Base-by-base conservation (phyloP, 176 grass and related monocot genomes). In the Zea luxurians region DNA sequence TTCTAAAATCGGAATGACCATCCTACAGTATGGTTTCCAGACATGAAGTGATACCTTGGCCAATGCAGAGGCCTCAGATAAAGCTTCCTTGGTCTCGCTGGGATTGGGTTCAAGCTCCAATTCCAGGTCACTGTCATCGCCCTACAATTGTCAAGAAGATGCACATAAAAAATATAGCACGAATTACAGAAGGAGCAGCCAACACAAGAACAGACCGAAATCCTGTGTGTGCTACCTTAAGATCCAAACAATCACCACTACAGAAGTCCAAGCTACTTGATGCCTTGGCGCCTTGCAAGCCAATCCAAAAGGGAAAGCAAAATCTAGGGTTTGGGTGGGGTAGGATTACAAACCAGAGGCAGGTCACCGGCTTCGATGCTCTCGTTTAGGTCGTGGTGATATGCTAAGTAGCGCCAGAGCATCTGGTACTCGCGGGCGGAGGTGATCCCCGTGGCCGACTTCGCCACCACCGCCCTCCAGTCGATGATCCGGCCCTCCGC, bases 111-210 rank as follows among this genome's bases (percentile, higher is more conserved):
- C 96, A 81, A 86, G 21, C 54, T 96, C 92, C 68, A 82, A 83
- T 63, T 99, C 96, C 67, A 99, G 47, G 86, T 99, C 96, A 76
- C 96, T 99, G 48, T 95, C 96, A 88, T 95, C 92, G 57, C 82
- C 96, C 96, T 99, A 73, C 41, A 64, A 71, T 76, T 2, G 59
- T 44, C 67, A 62, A 59, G 58, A 17, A 67, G 42, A 1, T 11
- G 12, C 83, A 54, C 54, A 70, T 4, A 63, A 70, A 49, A 8
- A 55, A 18, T 5, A 63, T 4, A 68, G 4, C 5, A 18, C 17
- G 41, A n/a, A n/a, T 61, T 66, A 68, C 43, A n/a, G 52, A 74
- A 79, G 63, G 43, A 83, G 42, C 48, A 38, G 6, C 7, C 7
- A 61, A 67, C 49, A 36, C 9, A 15, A 35, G 0, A 50, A 73